phyloP scores from a whole-genome alignment of 75 land plant genomes.

The Gnetum montanum region DNA sequence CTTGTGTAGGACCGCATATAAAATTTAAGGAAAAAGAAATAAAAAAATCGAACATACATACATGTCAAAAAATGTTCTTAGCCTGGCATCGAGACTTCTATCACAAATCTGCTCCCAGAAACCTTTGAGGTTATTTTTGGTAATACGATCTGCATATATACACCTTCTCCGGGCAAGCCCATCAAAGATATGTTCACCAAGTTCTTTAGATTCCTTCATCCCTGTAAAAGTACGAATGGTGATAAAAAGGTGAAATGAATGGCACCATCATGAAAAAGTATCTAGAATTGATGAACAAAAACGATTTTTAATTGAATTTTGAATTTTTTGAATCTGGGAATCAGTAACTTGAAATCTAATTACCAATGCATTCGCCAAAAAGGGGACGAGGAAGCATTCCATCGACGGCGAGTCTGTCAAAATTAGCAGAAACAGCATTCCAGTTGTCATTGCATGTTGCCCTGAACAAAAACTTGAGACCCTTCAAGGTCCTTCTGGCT shows the following conservation, averaged over 20 bases:
- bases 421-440: constrained; percentile 48
- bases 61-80: constrained; percentile 85
- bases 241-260: constrained; percentile 1
- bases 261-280: neutral
- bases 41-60: constrained; percentile 13
- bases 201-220: constrained; percentile 75
- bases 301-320: neutral
- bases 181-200: constrained; percentile 54
- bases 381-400: constrained; percentile 32
- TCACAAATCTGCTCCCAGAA: constrained; percentile 79
- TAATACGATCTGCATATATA: constrained; percentile 24
- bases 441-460: constrained; percentile 39
- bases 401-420: constrained; percentile 37
- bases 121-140: constrained; percentile 34
- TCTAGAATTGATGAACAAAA: neutral
- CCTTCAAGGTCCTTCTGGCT: constrained; percentile 50
- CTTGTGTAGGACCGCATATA: too few relatives aligned
- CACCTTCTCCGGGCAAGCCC: constrained; percentile 52
- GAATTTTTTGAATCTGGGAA: neutral
- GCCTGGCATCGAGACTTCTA: constrained; percentile 63
- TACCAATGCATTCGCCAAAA: constrained; percentile 80
- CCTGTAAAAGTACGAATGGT: too few relatives aligned
- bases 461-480: constrained; percentile 67
- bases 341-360: neutral
- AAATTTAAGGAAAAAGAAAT: too few relatives aligned